phyloP scores from a whole-genome alignment of 306 rosid genomes.

The Quercus glauca region DNA sequence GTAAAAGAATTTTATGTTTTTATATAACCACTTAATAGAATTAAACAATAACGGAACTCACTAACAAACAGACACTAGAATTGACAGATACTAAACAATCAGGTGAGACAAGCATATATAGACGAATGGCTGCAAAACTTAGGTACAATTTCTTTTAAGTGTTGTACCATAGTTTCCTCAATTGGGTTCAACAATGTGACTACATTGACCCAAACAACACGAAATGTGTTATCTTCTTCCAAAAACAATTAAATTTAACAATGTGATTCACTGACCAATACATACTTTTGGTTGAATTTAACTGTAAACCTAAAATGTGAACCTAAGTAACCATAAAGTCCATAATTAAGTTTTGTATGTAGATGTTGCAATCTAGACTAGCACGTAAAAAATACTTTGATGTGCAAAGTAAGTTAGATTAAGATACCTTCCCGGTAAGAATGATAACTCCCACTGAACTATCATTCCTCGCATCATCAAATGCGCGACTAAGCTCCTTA shows the following conservation, averaged over 20 bases:
- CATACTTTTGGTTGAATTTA: no score
- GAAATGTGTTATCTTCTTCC: no score
- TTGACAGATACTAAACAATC: background rate
- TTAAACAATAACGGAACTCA: background rate
- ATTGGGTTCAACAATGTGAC: no score
- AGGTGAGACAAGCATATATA: background rate
- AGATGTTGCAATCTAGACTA: background rate
- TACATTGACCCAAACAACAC: no score
- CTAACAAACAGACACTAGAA: background rate
- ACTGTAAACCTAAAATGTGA: no score
- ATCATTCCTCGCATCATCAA: conserved; percentile 77
- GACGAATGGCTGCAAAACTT: background rate
- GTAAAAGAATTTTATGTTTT: background rate
- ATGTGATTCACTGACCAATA: no score
- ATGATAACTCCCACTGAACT: conserved; percentile 72
- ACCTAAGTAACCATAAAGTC: no score
- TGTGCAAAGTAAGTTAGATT: background rate
- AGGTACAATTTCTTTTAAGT: no score
- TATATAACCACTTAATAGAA: background rate
- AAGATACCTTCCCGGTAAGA: conserved; percentile 68
- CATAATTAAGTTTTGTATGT: no score
- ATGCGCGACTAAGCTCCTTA: conserved; percentile 78
- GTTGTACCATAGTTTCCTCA: no score
- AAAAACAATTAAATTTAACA: no score
- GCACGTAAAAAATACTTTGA: background rate